phyloP scores from a whole-genome alignment of 768 basidiomycete genomes.

The Cyclocybe cylindracea region DNA sequence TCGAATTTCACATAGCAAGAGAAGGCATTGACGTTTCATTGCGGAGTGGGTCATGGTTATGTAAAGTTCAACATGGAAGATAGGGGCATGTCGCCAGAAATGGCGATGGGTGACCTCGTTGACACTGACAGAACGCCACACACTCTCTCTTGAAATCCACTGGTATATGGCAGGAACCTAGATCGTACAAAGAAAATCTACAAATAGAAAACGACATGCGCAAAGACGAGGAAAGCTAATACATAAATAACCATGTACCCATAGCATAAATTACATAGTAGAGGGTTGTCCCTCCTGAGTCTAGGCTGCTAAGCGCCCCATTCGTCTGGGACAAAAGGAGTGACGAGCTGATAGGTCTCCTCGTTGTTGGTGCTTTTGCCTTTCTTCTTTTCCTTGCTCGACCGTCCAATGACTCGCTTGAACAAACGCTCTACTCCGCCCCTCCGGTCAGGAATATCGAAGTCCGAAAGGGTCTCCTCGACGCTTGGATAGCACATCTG shows the following conservation, averaged over 20 bases:
- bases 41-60: too few relatives aligned
- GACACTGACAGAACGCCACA: neutral
- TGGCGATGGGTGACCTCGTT: too few relatives aligned
- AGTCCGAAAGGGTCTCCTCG: slow-evolving; percentile 29
- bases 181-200: too few relatives aligned
- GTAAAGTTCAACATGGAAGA: too few relatives aligned
- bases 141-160: neutral
- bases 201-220: too few relatives aligned
- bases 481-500: slow-evolving; percentile 62
- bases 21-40: too few relatives aligned
- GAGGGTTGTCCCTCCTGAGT: too few relatives aligned
- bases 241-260: too few relatives aligned
- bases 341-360: slow-evolving; percentile 80
- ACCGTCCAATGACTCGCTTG: slow-evolving; percentile 61
- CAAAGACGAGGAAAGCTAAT: too few relatives aligned
- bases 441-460: slow-evolving; percentile 33
- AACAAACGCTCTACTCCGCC: slow-evolving; percentile 51
- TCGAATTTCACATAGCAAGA: too few relatives aligned
- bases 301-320: slow-evolving; percentile 43
- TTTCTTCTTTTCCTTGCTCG: slow-evolving; percentile 42
- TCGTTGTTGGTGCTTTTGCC: slow-evolving; percentile 67
- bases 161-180: neutral
- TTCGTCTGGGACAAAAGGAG: slow-evolving; percentile 78
- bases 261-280: too few relatives aligned
- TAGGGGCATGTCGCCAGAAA: too few relatives aligned